Percentiles rank a stretch among this genome's conserved stretches.
Conservation (phyloP, 768 basidiomycete species). For the Boletus bicolor region DNA sequence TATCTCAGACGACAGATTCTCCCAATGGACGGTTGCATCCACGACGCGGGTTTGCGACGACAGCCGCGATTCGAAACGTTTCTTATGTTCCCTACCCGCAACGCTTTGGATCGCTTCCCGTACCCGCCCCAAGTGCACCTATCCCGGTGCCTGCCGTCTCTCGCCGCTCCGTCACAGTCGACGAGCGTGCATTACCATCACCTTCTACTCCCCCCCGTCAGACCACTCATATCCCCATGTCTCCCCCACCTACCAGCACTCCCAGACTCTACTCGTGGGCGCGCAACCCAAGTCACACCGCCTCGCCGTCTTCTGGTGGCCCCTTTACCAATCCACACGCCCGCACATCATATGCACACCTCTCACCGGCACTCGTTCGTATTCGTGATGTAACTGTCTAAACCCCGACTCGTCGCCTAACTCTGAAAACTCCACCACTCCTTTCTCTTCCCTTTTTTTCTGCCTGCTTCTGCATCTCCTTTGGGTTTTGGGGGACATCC, state of each 20-base stretch:
- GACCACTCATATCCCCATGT: slow-evolving; percentile 36
- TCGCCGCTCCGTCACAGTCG: slow-evolving; percentile 17
- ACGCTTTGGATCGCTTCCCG: slow-evolving; percentile 5
- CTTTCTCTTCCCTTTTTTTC: slow-evolving; percentile 6
- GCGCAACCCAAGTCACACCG: slow-evolving; percentile 34
- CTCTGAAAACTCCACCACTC: background rate
- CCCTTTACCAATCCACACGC: slow-evolving; percentile 59
- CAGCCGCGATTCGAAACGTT: background rate
- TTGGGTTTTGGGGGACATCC: slow-evolving; percentile 13
- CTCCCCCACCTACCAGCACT: slow-evolving; percentile 53
- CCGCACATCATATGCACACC: slow-evolving; percentile 56
- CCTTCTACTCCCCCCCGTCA: slow-evolving; percentile 35
- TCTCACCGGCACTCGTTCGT: slow-evolving; percentile 46
- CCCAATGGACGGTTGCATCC: background rate
- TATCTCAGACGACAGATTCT: background rate
- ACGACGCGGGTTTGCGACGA: slow-evolving; percentile 4
- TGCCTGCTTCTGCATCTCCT: slow-evolving; percentile 6
- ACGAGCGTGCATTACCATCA: slow-evolving; percentile 17
- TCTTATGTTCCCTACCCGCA: slow-evolving; percentile 3
- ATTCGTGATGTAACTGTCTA: slow-evolving; percentile 38
- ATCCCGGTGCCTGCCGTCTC: slow-evolving; percentile 29
- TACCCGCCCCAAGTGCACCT: slow-evolving; percentile 26
- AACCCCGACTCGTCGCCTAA: background rate
- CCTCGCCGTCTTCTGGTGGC: slow-evolving; percentile 33
- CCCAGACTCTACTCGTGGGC: slow-evolving; percentile 59